Evolutionary conservation across 2,329 filamentous ascomycete genomes (phyloP), one percentile per base, ranked within the genome.

Genomic region (Venturiaceae sp.): DNA sequence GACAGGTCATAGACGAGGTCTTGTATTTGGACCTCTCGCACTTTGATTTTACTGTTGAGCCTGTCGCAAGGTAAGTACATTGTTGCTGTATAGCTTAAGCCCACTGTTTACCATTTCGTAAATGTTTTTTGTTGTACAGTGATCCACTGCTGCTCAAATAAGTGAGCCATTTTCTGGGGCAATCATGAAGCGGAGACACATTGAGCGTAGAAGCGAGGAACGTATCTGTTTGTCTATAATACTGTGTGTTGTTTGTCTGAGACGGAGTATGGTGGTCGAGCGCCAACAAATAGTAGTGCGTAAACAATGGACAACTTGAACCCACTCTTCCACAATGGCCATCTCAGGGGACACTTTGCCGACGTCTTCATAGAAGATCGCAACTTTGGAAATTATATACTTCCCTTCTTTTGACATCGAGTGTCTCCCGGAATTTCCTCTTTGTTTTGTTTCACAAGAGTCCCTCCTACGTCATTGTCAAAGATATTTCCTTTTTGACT

Each of bases 121-220:
- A 99, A 99, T 30, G 94, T 99, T 82, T 97, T 99, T 74, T 97
- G 88, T 79, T 97, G 92, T 75, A 96, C 91, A 69, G 80, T 82
- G 67, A 85, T 77, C 82, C 82, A 84, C 74, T 82, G 80, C 75
- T 83, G 80, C 73, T 85, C 82, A 68, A 77, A 74, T 66, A 76
- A 26, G 19, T 50, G 44, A 50, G 44, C 44, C 44, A 50, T 50
- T 50, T n/a, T 30, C 23, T n/a, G 44, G 28, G 9, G 6, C 30
- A 28, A 3, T 16, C 44, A 50, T 50, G 44, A n/a, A 26, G 26
- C 44, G 19, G 23, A 28, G 44, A 26, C 44, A 30, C 44, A 50
- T 50, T 50, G 23, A 26, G 26, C 28, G 19, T 3, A 3, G 44
- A 3, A 47, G 41, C 26, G 21, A 3, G 8, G 2, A 26, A 14